phyloP scores from a whole-genome alignment of 2,329 filamentous ascomycete genomes.

The Trichoderma hamatum region DNA sequence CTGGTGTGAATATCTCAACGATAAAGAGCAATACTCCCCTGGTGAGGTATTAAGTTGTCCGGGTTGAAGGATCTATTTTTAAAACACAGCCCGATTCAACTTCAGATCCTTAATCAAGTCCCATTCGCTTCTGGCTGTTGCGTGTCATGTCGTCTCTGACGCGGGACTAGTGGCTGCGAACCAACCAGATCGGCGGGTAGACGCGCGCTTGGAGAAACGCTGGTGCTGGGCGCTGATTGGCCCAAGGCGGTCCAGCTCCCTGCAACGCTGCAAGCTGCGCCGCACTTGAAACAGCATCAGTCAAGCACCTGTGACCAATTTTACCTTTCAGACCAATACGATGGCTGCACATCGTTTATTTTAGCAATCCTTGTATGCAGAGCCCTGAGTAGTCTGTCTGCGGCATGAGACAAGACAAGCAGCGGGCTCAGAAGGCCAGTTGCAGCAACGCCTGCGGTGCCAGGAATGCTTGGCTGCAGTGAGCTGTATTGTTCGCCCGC shows the following conservation, averaged over 20 bases:
- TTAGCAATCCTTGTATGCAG: not conserved
- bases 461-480: not conserved
- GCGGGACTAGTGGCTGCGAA: not conserved
- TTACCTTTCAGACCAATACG: constrained; percentile 10
- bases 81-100: not conserved
- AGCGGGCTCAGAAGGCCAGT: not conserved
- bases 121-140: not conserved
- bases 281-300: constrained; percentile 16
- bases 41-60: not conserved
- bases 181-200: constrained; percentile 2
- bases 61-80: constrained; percentile 16
- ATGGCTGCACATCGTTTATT: not conserved
- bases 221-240: not conserved
- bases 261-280: constrained; percentile 13
- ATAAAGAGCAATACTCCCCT: not conserved
- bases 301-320: constrained; percentile 7
- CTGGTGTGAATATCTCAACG: not conserved
- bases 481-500: constrained; percentile 2
- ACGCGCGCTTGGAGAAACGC: constrained; percentile 22
- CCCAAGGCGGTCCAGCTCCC: not conserved
- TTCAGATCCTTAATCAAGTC: not conserved
- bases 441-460: not conserved
- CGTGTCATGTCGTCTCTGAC: not conserved
- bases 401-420: not conserved
- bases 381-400: not conserved